phyloP scores from a whole-genome alignment of 148 eudicot genomes.

The Heliamphora exappendiculata region DNA sequence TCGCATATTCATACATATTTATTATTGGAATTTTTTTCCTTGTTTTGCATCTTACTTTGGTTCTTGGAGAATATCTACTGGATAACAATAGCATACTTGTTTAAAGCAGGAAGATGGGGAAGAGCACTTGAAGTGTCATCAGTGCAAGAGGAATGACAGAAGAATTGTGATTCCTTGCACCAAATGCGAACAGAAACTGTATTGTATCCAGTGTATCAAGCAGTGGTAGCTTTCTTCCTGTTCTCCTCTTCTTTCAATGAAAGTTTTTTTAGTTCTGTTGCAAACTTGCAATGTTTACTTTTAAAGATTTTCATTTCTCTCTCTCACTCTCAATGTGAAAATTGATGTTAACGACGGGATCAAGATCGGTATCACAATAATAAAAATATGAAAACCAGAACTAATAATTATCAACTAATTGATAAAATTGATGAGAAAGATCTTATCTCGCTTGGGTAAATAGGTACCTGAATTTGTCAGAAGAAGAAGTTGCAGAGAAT shows the following conservation, averaged over 20 bases:
- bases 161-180: slow-evolving; percentile 56
- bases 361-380: too few species aligned
- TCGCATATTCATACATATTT: not conserved
- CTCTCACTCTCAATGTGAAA: not conserved
- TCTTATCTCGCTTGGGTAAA: not conserved
- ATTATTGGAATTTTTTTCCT: not conserved
- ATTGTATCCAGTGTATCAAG: slow-evolving; percentile 60
- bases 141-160: slow-evolving; percentile 53
- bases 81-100: not conserved
- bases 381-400: too few species aligned
- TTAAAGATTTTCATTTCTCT: not conserved
- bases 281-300: not conserved
- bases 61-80: not conserved
- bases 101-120: slow-evolving; percentile 27
- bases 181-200: slow-evolving; percentile 43
- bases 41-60: not conserved
- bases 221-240: slow-evolving; percentile 42
- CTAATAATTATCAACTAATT: too few species aligned
- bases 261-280: not conserved
- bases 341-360: too few species aligned
- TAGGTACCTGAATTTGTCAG: slow-evolving; percentile 62
- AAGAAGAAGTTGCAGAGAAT: slow-evolving; percentile 47
- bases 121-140: slow-evolving; percentile 47
- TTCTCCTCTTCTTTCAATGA: slow-evolving; percentile 1
- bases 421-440: too few species aligned